Evolutionary conservation across 208 protist genomes (phyloP), one percentile per base, ranked within the genome.

Genomic region (Acanthamoeba quina): DNA sequence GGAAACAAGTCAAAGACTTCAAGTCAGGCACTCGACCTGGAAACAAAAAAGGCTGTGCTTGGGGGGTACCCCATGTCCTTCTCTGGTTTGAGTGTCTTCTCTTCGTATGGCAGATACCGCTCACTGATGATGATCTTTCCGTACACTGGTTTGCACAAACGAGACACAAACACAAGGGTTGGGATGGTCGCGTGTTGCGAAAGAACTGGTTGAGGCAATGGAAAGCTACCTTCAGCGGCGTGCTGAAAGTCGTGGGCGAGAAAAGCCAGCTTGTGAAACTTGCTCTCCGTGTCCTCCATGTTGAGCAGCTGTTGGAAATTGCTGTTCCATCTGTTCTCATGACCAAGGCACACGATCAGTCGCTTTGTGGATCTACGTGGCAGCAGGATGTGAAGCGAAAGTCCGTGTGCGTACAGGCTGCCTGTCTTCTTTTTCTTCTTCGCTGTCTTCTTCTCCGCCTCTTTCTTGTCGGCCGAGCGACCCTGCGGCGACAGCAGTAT

Each of bases 71-170:
- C 82, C 58, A 90, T 90, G 26, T 90, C 64, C 64, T 64, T 80
- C 37, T 80, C 72, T 15, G 80, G 80, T 49, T 89, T 58, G 29
- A 89, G 47, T 41, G 80, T 89, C 56, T 89, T 89, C 49, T 89
- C 80, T 34, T 58, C 52, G 13, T 68, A 58, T 5, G 80, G 80
- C 29, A 89, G 47, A 68, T 89, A 58, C 9, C 56, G 47, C 21
- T 89, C 80, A 52, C 80, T 89, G 80, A 89, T 89, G 56, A 89
- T 89, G 54, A 89, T 89, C 37, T 66, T 58, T 11, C 80, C 80
- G 49, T 89, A 89, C 54, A 89, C 80, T 89, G 31, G 13, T 2
- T 3, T 34, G 68, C 29, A 10, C 68, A 34, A 2, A 64, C 21
- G 15, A 58, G 17, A 72, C 64, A 29, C 1, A 37, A 19, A 37